Base-by-base conservation (phyloP, 805 yeast genomes). In the Schwanniomyces vanrijiae region DNA sequence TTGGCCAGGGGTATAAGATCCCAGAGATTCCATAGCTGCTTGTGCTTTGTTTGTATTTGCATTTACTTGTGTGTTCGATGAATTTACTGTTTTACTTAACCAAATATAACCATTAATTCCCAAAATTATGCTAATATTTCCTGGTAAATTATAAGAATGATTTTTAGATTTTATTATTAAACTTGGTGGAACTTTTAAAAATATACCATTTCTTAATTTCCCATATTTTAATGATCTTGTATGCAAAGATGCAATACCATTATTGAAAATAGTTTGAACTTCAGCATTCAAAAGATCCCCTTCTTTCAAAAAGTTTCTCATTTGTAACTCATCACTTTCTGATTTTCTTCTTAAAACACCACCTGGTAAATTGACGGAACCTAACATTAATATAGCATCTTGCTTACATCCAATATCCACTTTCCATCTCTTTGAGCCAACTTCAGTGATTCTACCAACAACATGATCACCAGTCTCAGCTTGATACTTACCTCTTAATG, bases 381-480 rank as follows among this genome's bases (percentile, higher is more conserved):
- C 99, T 47, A 95, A 76, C 90, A 89, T 86, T 51, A 94, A 70
- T 0, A 89, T 84, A 0, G 97, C 98, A 62, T 90, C 92, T 60
- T 89, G 96, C 59, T 84, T 86, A n/a, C 90, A 89, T 24, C 98
- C 98, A 53, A 94, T 90, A 58, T 92, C 97, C 13, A 94, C 98
- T 62, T 86, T 90, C 99, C 99, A 94, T 57, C 98, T 76, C 62
- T 86, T 88, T 52, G 86, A 87, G 1, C 96, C 96, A 5, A 92
- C 97, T 58, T 94, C 98, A 1, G 94, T 85, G 54, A 94, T 86
- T 51, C 99, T 75, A 1, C 99, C 99, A 19, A 94, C 84, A 19
- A 94, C 77, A 65, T 94, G 98, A 63, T 94, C 99, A 54, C 99
- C 99, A 2, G 96, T 90, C 54, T 90, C 97, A 1, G 99, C 96